A percentile compares a stretch with the other conserved stretches of the same genome.
Evolutionary conservation across 352 stramenopile genomes (phyloP).

Genomic region (Globisporangium polare): DNA sequence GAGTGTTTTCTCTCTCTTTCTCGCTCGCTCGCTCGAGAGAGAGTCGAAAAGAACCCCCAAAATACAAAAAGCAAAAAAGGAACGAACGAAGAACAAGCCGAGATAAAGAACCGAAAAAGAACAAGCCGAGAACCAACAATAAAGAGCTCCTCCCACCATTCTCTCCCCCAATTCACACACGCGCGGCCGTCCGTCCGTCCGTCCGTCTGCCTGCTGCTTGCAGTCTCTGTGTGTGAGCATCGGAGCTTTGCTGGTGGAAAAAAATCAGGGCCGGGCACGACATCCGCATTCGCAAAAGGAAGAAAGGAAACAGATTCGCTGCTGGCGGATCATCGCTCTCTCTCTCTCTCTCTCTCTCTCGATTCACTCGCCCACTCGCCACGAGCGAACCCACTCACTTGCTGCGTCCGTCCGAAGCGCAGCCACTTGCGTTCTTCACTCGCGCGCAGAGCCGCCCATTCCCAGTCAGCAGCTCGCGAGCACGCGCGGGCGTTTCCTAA

Average conservation of each 20-base stretch:
- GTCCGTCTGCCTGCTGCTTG: neutral
- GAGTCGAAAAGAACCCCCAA: too few relatives aligned
- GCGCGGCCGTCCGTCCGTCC: neutral
- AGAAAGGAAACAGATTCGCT: conserved; percentile 1
- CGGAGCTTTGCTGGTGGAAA: neutral
- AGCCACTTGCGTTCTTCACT: neutral
- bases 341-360: neutral
- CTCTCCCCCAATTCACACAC: neutral
- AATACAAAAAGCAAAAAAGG: too few relatives aligned
- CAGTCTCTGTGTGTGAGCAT: neutral
- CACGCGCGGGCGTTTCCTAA: neutral
- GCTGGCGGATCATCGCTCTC: neutral
- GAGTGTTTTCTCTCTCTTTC: too few relatives aligned
- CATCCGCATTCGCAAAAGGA: neutral
- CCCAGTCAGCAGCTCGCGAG: too few relatives aligned
- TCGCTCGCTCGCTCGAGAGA: too few relatives aligned
- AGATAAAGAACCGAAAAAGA: conserved; percentile 5
- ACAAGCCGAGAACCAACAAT: conserved; percentile 13
- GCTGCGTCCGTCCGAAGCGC: neutral
- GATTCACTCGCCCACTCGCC: neutral
- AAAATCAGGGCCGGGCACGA: conserved; percentile 6
- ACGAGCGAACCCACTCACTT: neutral
- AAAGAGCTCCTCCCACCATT: conserved; percentile 5
- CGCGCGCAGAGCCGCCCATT: neutral
- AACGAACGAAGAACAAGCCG: too few relatives aligned